These are phyloP conservation scores for Wickerhamiella australiensis DNA, from an alignment of 805 yeast genomes.

Conservation along the genomic window DNA sequence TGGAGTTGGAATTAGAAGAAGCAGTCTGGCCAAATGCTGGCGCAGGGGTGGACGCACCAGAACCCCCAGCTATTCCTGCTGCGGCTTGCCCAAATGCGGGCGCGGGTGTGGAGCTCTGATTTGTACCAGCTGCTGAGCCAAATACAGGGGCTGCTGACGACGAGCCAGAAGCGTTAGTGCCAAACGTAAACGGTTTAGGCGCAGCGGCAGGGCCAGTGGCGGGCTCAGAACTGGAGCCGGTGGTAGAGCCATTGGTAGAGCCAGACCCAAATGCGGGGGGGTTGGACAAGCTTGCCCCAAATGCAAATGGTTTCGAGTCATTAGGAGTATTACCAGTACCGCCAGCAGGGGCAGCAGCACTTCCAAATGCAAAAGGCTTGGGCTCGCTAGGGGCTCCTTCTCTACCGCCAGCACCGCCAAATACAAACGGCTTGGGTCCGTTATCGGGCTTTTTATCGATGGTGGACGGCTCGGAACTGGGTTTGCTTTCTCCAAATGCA, in stretches of 20 bases:
- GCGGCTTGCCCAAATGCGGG: neutral
- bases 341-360: neutral
- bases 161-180: neutral
- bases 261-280: too few species aligned
- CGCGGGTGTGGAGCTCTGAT: neutral
- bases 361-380: neutral
- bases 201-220: neutral
- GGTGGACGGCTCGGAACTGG: neutral
- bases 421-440: too few species aligned
- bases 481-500: neutral
- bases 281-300: neutral
- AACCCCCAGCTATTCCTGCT: too few species aligned
- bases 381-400: neutral
- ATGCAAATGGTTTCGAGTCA: neutral
- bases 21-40: neutral
- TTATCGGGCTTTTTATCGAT: neutral
- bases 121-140: neutral
- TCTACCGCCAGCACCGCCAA: too few species aligned
- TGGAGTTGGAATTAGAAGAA: neutral
- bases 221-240: too few species aligned
- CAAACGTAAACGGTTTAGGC: neutral
- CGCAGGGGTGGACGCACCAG: neutral
- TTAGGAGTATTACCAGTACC: too few species aligned
- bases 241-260: too few species aligned
- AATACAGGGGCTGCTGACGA: neutral